Evolutionary conservation across 1,284 basidiomycete species (phyloP), one percentile per base, ranked within the genome.

Genomic region (Sanghuangporus sanghuang): DNA sequence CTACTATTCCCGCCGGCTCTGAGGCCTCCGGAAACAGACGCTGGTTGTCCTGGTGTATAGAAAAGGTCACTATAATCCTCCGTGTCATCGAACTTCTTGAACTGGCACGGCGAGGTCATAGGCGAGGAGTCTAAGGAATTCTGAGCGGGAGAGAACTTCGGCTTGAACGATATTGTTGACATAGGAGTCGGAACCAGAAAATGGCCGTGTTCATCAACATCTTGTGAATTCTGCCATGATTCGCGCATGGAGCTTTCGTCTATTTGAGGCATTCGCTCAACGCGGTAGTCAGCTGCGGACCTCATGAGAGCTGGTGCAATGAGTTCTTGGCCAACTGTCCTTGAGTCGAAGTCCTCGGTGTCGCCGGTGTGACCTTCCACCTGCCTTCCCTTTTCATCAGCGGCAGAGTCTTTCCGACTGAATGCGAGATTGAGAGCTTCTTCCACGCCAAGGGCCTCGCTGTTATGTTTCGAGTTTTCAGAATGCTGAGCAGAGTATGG

Each of bases 401-500:
- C 21, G 48, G 56, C 57, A 11, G 57, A 50, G 8, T 57, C 39
- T 46, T 62, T 63, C 54, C 44, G 66, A 14, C 50, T 59, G 32
- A 61, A 59, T 21, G 67, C 66, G 2, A 67, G 39, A 32, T 52
- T 65, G 42, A 68, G 61, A 14, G 63, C 67, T 46, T 68, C 67
- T 50, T 68, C 67, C 8, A 68, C 67, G 5, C 67, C 66, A 7
- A 68, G 59, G 9, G 61, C 56, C 18, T 65, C 64, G 36, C 61
- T 66, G 39, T 63, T 46, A 6, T 63, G 39, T 48, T 57, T 57
- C 40, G 68, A 63, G 56, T 72, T 74, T 64, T 73, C 71, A 16
- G 61, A 67, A 11, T 68, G 59, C 36, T 74, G 71, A 11, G 74
- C 68, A 50, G 77, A 70, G 65, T 76, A 81, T 0, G 84, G 84